Evolutionary conservation across 1,284 basidiomycete species (phyloP).

Genomic region (Melampsora americana): DNA sequence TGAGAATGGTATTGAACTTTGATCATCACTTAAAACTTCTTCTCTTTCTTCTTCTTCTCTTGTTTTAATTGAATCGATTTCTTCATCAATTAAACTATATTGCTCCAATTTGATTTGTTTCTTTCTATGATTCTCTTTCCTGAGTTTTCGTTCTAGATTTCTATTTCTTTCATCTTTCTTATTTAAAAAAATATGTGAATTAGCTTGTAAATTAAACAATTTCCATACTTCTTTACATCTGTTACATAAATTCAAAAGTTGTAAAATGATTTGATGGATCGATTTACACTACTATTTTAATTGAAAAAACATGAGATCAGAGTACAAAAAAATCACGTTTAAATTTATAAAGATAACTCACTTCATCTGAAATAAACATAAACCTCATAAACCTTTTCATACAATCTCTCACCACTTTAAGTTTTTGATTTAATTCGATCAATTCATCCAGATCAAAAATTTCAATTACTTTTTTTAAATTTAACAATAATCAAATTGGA

Average conservation of each 20-base stretch:
- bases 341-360: no score
- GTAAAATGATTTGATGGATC: slow-evolving; percentile 11
- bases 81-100: slow-evolving; percentile 30
- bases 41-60: not conserved
- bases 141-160: not conserved
- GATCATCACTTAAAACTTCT: no score
- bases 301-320: no score
- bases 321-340: no score
- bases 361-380: slow-evolving; percentile 30
- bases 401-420: not conserved
- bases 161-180: not conserved
- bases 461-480: slow-evolving; percentile 10
- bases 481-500: slow-evolving; percentile 11
- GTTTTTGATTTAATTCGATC: slow-evolving; percentile 5
- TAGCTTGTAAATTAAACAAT: slow-evolving; percentile 11
- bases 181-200: not conserved
- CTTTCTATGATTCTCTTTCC: not conserved
- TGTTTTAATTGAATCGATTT: not conserved
- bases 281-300: slow-evolving; percentile 17
- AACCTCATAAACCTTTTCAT: not conserved
- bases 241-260: slow-evolving; percentile 22
- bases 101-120: slow-evolving; percentile 18
- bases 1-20: not conserved
- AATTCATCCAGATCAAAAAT: not conserved
- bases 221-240: slow-evolving; percentile 10